Percentiles rank a stretch among this genome's conserved stretches.
phyloP scores from a whole-genome alignment of 2,329 filamentous ascomycete genomes.

The Blastomyces parvus region DNA sequence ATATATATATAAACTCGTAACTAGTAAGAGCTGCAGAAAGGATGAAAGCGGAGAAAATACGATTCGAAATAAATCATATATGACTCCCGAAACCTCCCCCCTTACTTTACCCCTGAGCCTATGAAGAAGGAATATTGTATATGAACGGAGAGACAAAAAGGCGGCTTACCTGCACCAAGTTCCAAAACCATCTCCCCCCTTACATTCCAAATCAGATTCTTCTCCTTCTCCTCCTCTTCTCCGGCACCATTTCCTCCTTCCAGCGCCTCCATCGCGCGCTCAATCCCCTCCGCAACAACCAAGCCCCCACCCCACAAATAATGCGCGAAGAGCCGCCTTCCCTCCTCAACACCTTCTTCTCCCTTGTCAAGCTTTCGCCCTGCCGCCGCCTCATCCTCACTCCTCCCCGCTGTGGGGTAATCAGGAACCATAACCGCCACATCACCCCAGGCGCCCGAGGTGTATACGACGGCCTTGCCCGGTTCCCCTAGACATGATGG shows the following conservation, averaged over 20 bases:
- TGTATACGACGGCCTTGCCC: slow-evolving; percentile 43
- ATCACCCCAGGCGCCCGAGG: slow-evolving; percentile 33
- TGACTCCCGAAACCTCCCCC: neutral
- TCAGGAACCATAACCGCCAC: slow-evolving; percentile 33
- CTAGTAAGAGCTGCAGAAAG: neutral
- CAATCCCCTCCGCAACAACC: slow-evolving; percentile 36
- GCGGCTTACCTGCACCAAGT: slow-evolving; percentile 50
- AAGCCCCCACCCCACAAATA: slow-evolving; percentile 49
- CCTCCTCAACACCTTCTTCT: slow-evolving; percentile 32
- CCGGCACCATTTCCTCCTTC: slow-evolving; percentile 12
- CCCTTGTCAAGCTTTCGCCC: slow-evolving; percentile 16
- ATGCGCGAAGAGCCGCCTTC: slow-evolving; percentile 48
- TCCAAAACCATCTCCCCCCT: slow-evolving; percentile 46
- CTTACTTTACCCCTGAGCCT: neutral
- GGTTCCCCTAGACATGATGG: slow-evolving; percentile 47
- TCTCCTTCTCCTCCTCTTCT: slow-evolving; percentile 11
- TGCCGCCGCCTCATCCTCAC: slow-evolving; percentile 12
- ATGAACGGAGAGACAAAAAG: too few species aligned
- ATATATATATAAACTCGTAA: neutral
- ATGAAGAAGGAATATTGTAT: neutral
- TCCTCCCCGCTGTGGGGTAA: slow-evolving; percentile 31
- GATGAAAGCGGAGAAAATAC: neutral
- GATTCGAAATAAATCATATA: neutral
- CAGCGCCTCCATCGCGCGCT: slow-evolving; percentile 8
- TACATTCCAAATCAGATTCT: slow-evolving; percentile 32